These are phyloP conservation scores for Aspergillus awamori DNA, from an alignment of 2,329 filamentous ascomycete genomes.

Conservation along the genomic window DNA sequence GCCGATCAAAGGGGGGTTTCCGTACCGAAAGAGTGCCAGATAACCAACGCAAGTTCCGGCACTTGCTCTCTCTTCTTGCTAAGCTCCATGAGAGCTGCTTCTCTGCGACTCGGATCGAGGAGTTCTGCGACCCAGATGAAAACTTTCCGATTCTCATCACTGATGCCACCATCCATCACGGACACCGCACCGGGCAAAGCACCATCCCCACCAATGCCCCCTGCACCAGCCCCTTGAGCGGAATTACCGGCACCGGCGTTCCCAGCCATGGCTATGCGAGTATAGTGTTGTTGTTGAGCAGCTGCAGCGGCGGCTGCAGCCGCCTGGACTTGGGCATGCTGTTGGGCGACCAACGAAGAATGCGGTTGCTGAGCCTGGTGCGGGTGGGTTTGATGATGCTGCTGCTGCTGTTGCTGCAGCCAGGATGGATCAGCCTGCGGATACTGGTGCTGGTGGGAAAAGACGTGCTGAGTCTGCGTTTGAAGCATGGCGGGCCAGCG, in stretches of 20 bases:
- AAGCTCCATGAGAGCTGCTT: constrained; percentile 88
- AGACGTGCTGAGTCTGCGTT: constrained; percentile 62
- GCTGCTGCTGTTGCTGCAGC: constrained; percentile 42
- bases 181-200: constrained; percentile 36
- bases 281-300: constrained; percentile 63
- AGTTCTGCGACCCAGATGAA: constrained; percentile 90
- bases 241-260: constrained; percentile 52
- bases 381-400: constrained; percentile 41
- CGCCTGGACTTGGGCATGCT: constrained; percentile 60
- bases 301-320: constrained; percentile 44
- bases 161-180: constrained; percentile 67
- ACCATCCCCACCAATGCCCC: constrained; percentile 53
- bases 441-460: constrained; percentile 61
- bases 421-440: constrained; percentile 51
- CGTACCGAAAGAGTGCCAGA: constrained; percentile 98
- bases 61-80: constrained; percentile 99
- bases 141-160: constrained; percentile 90
- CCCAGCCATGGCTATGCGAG: constrained; percentile 69
- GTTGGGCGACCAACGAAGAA: constrained; percentile 50
- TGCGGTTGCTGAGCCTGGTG: constrained; percentile 47
- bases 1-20: constrained; percentile 18
- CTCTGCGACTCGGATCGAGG: constrained; percentile 81
- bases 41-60: constrained; percentile 88
- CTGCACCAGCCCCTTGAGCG: constrained; percentile 40
- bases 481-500: constrained; percentile 46